These are phyloP conservation scores for Pythium pyrilobum DNA, from an alignment of 352 stramenopile species.

Conservation along the genomic window DNA sequence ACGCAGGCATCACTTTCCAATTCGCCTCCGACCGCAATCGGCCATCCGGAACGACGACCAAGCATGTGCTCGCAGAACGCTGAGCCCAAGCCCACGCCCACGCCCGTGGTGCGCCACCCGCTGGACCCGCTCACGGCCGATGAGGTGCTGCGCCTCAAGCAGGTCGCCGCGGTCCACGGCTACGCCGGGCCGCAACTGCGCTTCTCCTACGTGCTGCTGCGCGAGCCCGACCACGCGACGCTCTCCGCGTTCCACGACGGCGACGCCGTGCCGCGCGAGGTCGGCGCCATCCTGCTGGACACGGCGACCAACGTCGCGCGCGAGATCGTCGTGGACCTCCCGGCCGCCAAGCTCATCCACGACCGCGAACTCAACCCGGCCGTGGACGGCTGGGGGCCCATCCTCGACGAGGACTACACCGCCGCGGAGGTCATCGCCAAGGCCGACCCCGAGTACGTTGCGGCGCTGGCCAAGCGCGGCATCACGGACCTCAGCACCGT, in stretches of 20 bases:
- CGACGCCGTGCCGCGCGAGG: slow-evolving; percentile 33
- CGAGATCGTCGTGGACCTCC: slow-evolving; percentile 40
- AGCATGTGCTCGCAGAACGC: not conserved
- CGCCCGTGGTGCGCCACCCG: slow-evolving; percentile 24
- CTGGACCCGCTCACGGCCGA: slow-evolving; percentile 42
- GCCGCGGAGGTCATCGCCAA: slow-evolving; percentile 39
- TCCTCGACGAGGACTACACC: slow-evolving; percentile 45
- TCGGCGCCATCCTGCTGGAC: slow-evolving; percentile 37
- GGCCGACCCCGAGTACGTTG: slow-evolving; percentile 33
- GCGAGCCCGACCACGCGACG: slow-evolving; percentile 39
- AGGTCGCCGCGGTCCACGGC: slow-evolving; percentile 34
- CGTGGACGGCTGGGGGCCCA: slow-evolving; percentile 35
- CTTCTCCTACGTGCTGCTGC: slow-evolving; percentile 52
- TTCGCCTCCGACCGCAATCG: too few relatives aligned
- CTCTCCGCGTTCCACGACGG: slow-evolving; percentile 28
- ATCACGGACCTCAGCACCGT: slow-evolving; percentile 43
- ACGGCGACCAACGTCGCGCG: slow-evolving; percentile 24
- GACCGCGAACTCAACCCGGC: slow-evolving; percentile 30
- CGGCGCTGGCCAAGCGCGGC: slow-evolving; percentile 31
- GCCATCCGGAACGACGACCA: too few relatives aligned
- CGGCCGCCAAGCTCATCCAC: slow-evolving; percentile 24
- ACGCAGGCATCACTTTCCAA: too few relatives aligned
- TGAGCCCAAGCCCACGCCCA: not conserved
- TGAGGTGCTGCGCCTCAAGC: slow-evolving; percentile 37
- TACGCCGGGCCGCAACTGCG: slow-evolving; percentile 28